Percentiles rank a stretch among this genome's conserved stretches.
phyloP scores from a whole-genome alignment of 768 basidiomycete species.

The Naematelia aurantialba region DNA sequence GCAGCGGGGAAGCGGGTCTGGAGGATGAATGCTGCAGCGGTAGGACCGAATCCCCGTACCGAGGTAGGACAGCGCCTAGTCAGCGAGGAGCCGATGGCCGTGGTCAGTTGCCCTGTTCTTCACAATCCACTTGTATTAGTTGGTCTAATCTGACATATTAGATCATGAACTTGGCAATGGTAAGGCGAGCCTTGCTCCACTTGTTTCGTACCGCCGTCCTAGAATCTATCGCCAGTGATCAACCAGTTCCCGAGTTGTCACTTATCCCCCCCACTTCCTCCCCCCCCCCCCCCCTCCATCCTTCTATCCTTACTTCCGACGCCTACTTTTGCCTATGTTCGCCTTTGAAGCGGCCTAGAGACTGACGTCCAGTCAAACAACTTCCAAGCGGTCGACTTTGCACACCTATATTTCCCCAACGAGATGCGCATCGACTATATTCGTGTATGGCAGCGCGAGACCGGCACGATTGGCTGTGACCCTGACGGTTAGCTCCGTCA shows the following conservation, averaged over 20 bases:
- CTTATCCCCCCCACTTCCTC: not conserved
- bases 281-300: not conserved
- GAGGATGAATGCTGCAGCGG: constrained; percentile 62
- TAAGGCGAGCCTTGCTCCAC: not conserved
- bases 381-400: constrained; percentile 70
- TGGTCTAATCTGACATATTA: too few species aligned
- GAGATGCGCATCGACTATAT: constrained; percentile 80
- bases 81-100: constrained; percentile 79
- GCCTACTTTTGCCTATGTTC: not conserved
- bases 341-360: too few species aligned
- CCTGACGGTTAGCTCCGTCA: constrained; percentile 26
- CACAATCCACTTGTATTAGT: too few species aligned
- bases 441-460: constrained; percentile 72
- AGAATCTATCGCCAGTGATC: not conserved
- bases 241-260: not conserved
- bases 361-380: constrained; percentile 56
- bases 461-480: constrained; percentile 54
- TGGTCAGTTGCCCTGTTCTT: constrained; percentile 57
- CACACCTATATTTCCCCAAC: constrained; percentile 68
- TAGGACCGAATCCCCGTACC: constrained; percentile 61
- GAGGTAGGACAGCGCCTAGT: constrained; percentile 68
- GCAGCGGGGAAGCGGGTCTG: constrained; percentile 39
- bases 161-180: too few species aligned
- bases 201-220: not conserved
- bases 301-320: not conserved